phyloP scores from a whole-genome alignment of 352 stramenopile genomes.

The Pythium aphanidermatum region DNA sequence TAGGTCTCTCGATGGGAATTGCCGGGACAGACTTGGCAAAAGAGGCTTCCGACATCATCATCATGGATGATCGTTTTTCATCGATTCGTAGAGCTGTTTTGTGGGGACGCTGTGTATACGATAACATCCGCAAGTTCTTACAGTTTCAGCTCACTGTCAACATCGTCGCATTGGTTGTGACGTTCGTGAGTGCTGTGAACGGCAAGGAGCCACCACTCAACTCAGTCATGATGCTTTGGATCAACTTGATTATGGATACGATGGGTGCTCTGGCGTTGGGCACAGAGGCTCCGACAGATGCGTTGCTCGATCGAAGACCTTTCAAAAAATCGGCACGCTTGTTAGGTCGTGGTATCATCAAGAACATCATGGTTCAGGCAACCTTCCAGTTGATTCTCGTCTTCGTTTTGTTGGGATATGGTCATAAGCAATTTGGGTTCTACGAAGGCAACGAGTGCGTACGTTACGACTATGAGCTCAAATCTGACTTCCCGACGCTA shows the following conservation, averaged over 20 bases:
- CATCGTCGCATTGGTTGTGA: constrained; percentile 72
- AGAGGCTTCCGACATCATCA: constrained; percentile 82
- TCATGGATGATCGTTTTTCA: constrained; percentile 85
- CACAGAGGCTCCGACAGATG: constrained; percentile 60
- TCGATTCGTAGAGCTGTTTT: constrained; percentile 75
- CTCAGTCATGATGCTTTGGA: constrained; percentile 87
- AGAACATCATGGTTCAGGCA: constrained; percentile 70
- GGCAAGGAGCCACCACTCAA: constrained; percentile 79
- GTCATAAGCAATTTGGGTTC: constrained; percentile 51
- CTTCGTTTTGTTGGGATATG: constrained; percentile 68
- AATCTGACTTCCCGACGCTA: constrained; percentile 39
- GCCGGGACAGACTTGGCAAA: constrained; percentile 76
- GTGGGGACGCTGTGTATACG: constrained; percentile 78
- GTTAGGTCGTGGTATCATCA: constrained; percentile 58
- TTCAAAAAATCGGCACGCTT: constrained; percentile 66
- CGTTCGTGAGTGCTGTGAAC: constrained; percentile 73
- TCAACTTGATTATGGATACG: constrained; percentile 86
- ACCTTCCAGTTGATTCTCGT: constrained; percentile 80
- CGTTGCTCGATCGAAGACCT: constrained; percentile 52
- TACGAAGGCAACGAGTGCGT: constrained; percentile 54
- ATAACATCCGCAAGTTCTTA: constrained; percentile 83
- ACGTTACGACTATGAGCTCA: constrained; percentile 33
- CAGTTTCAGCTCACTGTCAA: constrained; percentile 85
- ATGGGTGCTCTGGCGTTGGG: constrained; percentile 70
- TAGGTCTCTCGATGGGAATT: constrained; percentile 79